Percentiles rank a stretch among this genome's conserved stretches.
These are phyloP conservation scores for Picochlorum costavermella DNA, from an alignment of 139 green algal genomes.

Conservation along the genomic window DNA sequence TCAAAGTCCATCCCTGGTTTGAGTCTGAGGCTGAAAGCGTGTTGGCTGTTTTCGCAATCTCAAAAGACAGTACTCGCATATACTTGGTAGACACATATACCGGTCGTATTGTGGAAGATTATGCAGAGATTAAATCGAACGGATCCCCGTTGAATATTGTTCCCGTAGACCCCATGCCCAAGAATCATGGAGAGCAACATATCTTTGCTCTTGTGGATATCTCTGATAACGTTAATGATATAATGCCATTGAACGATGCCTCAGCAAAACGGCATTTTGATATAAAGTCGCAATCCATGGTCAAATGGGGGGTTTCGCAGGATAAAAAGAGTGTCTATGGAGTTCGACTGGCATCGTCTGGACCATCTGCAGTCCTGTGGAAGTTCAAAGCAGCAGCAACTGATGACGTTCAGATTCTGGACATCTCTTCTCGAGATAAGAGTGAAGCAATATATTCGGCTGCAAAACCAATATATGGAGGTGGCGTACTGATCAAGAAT, in stretches of 20 bases:
- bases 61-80: neutral
- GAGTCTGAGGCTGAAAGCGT: slow-evolving; percentile 37
- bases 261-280: slow-evolving; percentile 21
- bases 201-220: too few relatives aligned
- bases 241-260: slow-evolving; percentile 23
- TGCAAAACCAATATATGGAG: slow-evolving; percentile 74
- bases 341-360: slow-evolving; percentile 5
- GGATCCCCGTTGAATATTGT: slow-evolving; percentile 36
- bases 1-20: slow-evolving; percentile 50
- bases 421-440: slow-evolving; percentile 22
- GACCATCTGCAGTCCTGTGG: slow-evolving; percentile 25
- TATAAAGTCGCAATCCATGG: slow-evolving; percentile 3
- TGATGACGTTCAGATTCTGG: slow-evolving; percentile 35
- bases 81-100: slow-evolving; percentile 48
- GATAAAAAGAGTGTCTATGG: slow-evolving; percentile 14
- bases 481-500: slow-evolving; percentile 83
- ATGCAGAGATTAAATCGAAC: too few relatives aligned
- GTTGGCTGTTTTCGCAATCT: slow-evolving; percentile 30
- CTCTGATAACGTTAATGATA: neutral
- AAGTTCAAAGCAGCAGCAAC: slow-evolving; percentile 1
- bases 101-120: slow-evolving; percentile 18
- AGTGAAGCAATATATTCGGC: slow-evolving; percentile 50
- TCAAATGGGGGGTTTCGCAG: slow-evolving; percentile 26
- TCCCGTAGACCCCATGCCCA: slow-evolving; percentile 11
- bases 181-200: too few relatives aligned